Base-by-base conservation (phyloP, 2,329 filamentous ascomycete species). In the Tympanopsis confertula region DNA sequence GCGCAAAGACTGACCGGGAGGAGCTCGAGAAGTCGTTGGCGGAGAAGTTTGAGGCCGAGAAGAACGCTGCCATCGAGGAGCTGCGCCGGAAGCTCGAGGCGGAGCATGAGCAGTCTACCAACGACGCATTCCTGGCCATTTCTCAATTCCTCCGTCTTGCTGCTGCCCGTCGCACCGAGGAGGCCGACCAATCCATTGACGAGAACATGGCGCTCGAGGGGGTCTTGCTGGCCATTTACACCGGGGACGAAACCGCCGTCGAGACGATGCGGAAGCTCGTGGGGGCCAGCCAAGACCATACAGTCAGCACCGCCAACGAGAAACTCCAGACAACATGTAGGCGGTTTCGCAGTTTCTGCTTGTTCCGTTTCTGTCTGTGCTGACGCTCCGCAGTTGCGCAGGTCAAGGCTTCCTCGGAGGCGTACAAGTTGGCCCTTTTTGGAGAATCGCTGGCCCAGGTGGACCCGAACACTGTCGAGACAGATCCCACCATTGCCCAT, bases 141-240 rank as follows among this genome's bases (percentile, higher is more conserved):
- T 86, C 84, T 4, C 82, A 86, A 54, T 93, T 91, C 65, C 65
- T 91, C 45, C 77, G 82, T 46, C 71, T 87, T 26, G 85, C 85
- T 42, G 85, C 85, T 41, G 78, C 83, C 48, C 77, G 85, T 46
- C 74, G 83, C 48, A 69, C 75, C 15, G 79, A 85, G 52, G 82
- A 83, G 45, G 71, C 66, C 39, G 71, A 82, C 47, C 69, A 73
- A 35, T 61, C 66, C 29, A 57, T 70, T 4, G 82, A 87, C 40
- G 82, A 89, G 63, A 86, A 79, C 58, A 77, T 78, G 58, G 86
- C 84, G 24, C 78, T 91, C 42, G 85, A 93, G 61, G 84, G 84
- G 38, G 78, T 86, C 22, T 67, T 93, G 41, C 67, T 87, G 35
- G 71, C 81, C 42, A 81, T 91, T 20, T 91, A 93, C 59, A 75